Conservation (phyloP, 495 filamentous ascomycete species). For the Cryomyces minteri region DNA sequence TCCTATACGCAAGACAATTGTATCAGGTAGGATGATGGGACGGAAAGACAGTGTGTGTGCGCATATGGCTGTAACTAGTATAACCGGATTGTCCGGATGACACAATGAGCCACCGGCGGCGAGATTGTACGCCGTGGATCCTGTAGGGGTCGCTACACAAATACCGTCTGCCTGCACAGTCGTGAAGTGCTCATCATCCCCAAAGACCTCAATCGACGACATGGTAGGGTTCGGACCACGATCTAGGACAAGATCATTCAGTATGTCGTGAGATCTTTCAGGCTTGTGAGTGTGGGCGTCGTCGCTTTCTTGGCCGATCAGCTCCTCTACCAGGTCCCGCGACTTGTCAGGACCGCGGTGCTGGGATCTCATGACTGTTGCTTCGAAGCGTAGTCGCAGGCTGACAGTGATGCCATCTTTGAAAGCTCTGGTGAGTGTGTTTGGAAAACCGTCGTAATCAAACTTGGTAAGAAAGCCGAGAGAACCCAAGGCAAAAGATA, state of each 20-base stretch:
- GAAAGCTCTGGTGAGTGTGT: constrained; percentile 55
- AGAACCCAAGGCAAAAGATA: constrained; percentile 82
- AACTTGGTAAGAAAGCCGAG: constrained; percentile 94
- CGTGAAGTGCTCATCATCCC: constrained; percentile 88
- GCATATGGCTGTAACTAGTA: constrained; percentile 88
- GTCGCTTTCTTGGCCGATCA: constrained; percentile 68
- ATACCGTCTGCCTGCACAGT: constrained; percentile 75
- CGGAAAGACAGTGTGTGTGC: constrained; percentile 92
- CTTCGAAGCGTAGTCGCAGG: constrained; percentile 77
- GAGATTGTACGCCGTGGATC: constrained; percentile 93
- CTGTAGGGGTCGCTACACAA: constrained; percentile 81
- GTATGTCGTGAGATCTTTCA: constrained; percentile 64
- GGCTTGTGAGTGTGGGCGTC: constrained; percentile 66
- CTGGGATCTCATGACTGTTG: constrained; percentile 78
- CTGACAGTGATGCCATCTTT: constrained; percentile 76
- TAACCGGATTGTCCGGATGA: constrained; percentile 93
- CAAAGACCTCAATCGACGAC: constrained; percentile 78
- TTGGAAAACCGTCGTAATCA: constrained; percentile 57
- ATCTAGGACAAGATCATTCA: constrained; percentile 87
- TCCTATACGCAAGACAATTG: constrained; percentile 75
- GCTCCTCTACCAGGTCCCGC: constrained; percentile 66
- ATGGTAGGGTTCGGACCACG: constrained; percentile 86
- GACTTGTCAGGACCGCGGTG: constrained; percentile 5
- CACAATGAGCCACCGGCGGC: constrained; percentile 89
- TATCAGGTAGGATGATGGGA: constrained; percentile 88